These are phyloP conservation scores for Isochrysis galbana DNA, from an alignment of 78 protist genomes.

Conservation along the genomic window DNA sequence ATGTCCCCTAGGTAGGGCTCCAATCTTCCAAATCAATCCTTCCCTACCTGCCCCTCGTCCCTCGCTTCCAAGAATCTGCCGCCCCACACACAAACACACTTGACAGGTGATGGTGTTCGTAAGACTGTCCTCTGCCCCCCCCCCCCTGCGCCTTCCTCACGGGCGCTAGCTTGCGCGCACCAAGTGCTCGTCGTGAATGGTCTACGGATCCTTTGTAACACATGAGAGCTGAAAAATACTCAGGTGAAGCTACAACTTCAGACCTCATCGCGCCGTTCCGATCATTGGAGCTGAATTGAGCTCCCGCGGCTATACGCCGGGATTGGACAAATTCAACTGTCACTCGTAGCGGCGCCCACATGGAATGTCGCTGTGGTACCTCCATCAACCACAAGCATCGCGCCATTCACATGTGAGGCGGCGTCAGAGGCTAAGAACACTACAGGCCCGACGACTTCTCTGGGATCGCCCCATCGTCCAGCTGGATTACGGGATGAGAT, in stretches of 20 bases:
- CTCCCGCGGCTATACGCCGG: not conserved
- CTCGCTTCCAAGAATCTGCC: no score
- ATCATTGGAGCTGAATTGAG: not conserved
- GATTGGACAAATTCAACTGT: not conserved
- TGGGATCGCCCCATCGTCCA: not conserved
- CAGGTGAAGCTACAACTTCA: not conserved
- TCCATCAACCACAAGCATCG: not conserved
- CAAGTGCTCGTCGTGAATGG: no score
- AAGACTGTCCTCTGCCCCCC: no score
- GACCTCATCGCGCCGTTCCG: not conserved
- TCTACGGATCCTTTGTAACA: no score
- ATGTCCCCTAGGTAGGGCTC: no score
- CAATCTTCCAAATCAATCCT: no score
- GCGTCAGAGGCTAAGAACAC: not conserved
- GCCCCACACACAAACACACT: no score
- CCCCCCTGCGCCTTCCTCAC: no score
- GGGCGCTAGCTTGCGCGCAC: no score
- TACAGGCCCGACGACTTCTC: not conserved
- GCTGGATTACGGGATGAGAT: not conserved
- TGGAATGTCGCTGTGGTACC: not conserved
- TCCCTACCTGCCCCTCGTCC: no score
- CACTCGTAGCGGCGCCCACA: not conserved
- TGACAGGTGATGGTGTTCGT: no score
- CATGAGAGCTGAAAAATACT: not conserved
- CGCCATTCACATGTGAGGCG: not conserved